Evolutionary conservation across 805 yeast species (phyloP), one percentile per base, ranked within the genome.

Genomic region (Metschnikowia colocasiae): DNA sequence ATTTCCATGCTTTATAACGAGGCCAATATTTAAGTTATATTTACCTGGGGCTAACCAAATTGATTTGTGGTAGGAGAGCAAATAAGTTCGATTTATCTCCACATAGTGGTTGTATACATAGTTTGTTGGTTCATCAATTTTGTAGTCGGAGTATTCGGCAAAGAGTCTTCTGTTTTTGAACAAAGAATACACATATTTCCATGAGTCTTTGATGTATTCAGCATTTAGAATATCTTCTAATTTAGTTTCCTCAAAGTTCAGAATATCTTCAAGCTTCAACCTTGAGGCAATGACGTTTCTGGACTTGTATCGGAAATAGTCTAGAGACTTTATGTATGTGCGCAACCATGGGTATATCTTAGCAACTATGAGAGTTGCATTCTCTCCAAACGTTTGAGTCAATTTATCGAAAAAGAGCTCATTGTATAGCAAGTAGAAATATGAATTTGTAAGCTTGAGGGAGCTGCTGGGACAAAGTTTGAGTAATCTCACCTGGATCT

Each of bases 121-220:
- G 35, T 75, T 69, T 2, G 68, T 63, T 1, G 80, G 80, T 56
- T 76, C 78, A 54, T 78, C 82, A 5, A 76, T 68, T 37, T 62
- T 60, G 49, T 73, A 71, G 52, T 71, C 74, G 4, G 63, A 49
- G 37, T 65, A 63, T 37, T 76, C 79, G 15, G 83, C 80, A 59
- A 75, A 81, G 25, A 81, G 54, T 35, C 85, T 61, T 41, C 79
- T 71, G 55, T 79, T 80, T 50, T 69, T 71, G 47, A 79, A 61
- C 6, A 82, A 62, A 0, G 79, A 71, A 50, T 76, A 78, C 1
- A 80, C 66, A 25, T 81, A 63, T 51, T 65, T 69, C 85, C 85
- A 82, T 0, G 82, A 76, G 59, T 79, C 84, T 46, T 66, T 68
- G 12, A 78, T 58, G 50, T 58, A 77, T 46, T 45, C 39, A 4